These are phyloP conservation scores for Yamadazyma dendronema DNA, from an alignment of 1,139 yeast species.

Conservation along the genomic window DNA sequence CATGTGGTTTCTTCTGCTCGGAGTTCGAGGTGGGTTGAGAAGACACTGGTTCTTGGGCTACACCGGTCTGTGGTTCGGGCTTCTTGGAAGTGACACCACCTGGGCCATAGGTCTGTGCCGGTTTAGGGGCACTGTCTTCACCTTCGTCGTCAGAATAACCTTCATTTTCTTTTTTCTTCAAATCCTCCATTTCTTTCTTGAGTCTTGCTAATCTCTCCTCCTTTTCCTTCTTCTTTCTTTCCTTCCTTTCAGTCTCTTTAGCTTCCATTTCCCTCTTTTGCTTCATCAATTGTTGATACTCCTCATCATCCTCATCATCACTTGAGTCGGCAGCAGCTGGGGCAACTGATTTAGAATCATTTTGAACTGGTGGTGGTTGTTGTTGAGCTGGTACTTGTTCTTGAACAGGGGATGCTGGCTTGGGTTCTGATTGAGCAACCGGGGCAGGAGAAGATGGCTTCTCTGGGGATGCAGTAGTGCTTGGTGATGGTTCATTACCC, in stretches of 20 bases:
- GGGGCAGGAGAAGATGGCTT: slow-evolving; percentile 1
- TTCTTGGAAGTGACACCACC: slow-evolving; percentile 3
- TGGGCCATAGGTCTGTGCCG: slow-evolving; percentile 32
- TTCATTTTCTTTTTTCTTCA: slow-evolving; percentile 36
- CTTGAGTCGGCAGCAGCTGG: slow-evolving; percentile 10
- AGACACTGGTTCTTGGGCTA: slow-evolving; percentile 12
- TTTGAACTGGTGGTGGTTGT: background rate
- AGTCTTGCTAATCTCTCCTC: slow-evolving; percentile 61
- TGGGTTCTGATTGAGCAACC: slow-evolving; percentile 5
- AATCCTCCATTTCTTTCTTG: slow-evolving; percentile 62
- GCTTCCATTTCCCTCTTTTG: slow-evolving; percentile 51
- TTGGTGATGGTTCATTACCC: slow-evolving; percentile 6
- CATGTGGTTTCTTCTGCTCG: slow-evolving; percentile 19
- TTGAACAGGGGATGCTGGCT: slow-evolving; percentile 3
- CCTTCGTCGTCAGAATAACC: slow-evolving; percentile 32
- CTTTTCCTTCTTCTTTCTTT: slow-evolving; percentile 48
- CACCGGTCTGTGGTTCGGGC: slow-evolving; percentile 4
- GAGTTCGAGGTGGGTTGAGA: slow-evolving; percentile 1
- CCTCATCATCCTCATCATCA: slow-evolving; percentile 46
- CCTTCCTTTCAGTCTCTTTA: slow-evolving; percentile 46
- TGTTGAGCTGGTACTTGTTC: slow-evolving; percentile 5
- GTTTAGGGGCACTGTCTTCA: slow-evolving; percentile 20
- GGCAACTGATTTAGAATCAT: slow-evolving; percentile 5
- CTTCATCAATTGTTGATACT: slow-evolving; percentile 43
- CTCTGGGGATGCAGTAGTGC: slow-evolving; percentile 2